Conservation (phyloP, 2,329 filamentous ascomycete genomes). For the Lachnellula arida region DNA sequence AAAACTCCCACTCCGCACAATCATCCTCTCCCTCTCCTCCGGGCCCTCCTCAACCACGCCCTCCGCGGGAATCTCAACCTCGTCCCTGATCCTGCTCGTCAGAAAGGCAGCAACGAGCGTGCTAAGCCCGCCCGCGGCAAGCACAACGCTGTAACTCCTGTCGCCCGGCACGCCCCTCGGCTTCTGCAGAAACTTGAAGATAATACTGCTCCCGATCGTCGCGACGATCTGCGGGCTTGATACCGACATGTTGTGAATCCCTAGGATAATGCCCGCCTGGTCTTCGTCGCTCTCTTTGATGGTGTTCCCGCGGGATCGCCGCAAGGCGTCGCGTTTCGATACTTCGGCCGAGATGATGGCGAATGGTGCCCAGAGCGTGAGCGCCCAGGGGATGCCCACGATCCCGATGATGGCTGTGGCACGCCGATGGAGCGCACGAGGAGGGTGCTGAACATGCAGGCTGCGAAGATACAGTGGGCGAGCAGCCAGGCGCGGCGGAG, state of each 20-base stretch:
- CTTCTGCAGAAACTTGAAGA: conserved; percentile 85
- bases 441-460: conserved; percentile 78
- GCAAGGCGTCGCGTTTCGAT: conserved; percentile 69
- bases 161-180: conserved; percentile 80
- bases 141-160: conserved; percentile 78
- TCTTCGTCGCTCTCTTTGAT: conserved; percentile 15
- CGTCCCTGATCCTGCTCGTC: conserved; percentile 31
- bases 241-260: conserved; percentile 93
- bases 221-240: conserved; percentile 88
- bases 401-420: conserved; percentile 76
- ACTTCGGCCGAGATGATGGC: conserved; percentile 94
- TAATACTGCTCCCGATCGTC: conserved; percentile 74
- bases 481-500: conserved; percentile 84
- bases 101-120: conserved; percentile 73
- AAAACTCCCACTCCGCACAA: conserved; percentile 13
- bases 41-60: conserved; percentile 6
- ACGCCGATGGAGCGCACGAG: conserved; percentile 64
- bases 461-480: conserved; percentile 77
- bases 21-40: conserved; percentile 3
- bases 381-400: conserved; percentile 85
- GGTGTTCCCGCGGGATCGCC: conserved; percentile 38
- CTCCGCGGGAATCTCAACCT: conserved; percentile 25
- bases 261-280: conserved; percentile 67
- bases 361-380: conserved; percentile 92
- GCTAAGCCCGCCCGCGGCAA: conserved; percentile 77